Conservation (phyloP, 179 eudicot genomes). For the Dionaea muscipula region DNA sequence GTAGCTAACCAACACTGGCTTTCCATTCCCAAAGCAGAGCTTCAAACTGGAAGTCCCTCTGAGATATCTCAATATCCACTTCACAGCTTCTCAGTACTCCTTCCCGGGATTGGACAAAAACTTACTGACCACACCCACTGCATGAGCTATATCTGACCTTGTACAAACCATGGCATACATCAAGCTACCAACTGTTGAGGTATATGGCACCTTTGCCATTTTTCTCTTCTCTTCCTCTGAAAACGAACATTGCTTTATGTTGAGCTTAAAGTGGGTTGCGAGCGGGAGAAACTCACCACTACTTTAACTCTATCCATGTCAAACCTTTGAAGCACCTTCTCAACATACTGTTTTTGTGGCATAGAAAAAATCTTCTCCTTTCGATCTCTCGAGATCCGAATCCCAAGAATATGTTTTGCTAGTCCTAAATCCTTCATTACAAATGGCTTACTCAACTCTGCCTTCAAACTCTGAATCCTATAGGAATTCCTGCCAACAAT, state of each 20-base stretch:
- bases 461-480: background rate
- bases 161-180: conserved; percentile 6
- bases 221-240: background rate
- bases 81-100: no score
- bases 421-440: conserved; percentile 5
- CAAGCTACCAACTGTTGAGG: background rate
- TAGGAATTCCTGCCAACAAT: conserved; percentile 1
- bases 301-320: background rate
- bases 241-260: background rate
- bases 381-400: background rate
- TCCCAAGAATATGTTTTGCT: background rate
- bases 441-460: background rate
- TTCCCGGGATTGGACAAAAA: no score
- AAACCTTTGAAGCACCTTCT: no score
- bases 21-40: no score
- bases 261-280: background rate
- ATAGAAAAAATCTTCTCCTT: background rate
- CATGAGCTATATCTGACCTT: conserved; percentile 5
- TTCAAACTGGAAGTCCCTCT: no score
- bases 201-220: no score
- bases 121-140: background rate
- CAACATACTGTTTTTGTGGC: no score
- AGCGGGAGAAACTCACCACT: conserved; percentile 2
- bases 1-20: no score
- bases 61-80: no score